phyloP scores from a whole-genome alignment of 805 yeast genomes.

The Spencermartinsiella europaea region DNA sequence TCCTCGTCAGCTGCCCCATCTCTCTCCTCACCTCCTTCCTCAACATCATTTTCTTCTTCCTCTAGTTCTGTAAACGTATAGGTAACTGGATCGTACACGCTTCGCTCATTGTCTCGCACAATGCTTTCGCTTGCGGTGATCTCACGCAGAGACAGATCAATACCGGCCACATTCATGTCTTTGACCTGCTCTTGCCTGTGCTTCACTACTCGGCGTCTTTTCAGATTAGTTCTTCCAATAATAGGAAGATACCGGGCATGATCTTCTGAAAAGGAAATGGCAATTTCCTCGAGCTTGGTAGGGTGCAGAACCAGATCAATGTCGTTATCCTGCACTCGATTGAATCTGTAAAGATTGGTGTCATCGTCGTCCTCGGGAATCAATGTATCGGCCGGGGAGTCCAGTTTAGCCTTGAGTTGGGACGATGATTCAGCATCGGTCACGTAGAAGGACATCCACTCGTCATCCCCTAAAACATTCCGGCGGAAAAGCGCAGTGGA shows the following conservation, averaged over 20 bases:
- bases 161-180: constrained; percentile 54
- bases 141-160: constrained; percentile 62
- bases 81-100: constrained; percentile 72
- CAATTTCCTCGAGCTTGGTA: constrained; percentile 56
- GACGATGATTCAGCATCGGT: constrained; percentile 39
- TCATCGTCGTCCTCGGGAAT: constrained; percentile 40
- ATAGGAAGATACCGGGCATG: constrained; percentile 72
- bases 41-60: constrained; percentile 34
- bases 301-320: constrained; percentile 49
- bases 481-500: constrained; percentile 61
- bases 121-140: constrained; percentile 66
- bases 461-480: constrained; percentile 60
- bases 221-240: constrained; percentile 69
- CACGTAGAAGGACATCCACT: constrained; percentile 72
- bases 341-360: constrained; percentile 47
- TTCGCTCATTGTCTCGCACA: constrained; percentile 61
- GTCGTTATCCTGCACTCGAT: constrained; percentile 75
- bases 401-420: constrained; percentile 38
- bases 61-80: constrained; percentile 59
- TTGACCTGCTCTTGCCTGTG: constrained; percentile 45
- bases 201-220: constrained; percentile 73
- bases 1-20: not conserved
- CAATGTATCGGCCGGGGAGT: constrained; percentile 38
- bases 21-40: constrained; percentile 11
- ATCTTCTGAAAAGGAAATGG: constrained; percentile 52